Evolutionary conservation across 139 green algal genomes (phyloP), one percentile per base, ranked within the genome.

Genomic region (Chlorella sp.): DNA sequence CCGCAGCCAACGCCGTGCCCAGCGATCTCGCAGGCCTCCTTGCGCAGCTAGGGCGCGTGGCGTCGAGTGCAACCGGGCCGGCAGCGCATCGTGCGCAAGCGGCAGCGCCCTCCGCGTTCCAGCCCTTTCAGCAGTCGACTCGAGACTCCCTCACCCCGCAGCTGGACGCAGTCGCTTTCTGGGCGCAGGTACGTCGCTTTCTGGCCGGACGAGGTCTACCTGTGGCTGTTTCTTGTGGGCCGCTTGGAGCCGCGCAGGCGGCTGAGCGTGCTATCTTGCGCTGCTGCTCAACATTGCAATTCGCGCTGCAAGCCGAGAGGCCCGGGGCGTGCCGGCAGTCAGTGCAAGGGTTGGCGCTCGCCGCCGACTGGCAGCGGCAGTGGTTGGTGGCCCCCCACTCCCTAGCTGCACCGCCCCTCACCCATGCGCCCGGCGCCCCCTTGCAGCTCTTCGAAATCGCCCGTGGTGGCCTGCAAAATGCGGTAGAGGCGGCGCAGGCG

Each of bases 401-500:
- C n/a, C n/a, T 71, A 71, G 64, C 64, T 71, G 64, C 64, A 14
- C 48, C 21, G 64, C 64, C 5, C 15, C 28, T 37, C 71, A 78
- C 71, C 28, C 32, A 2, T 81, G 12, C 75, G 30, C 75, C 26
- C 66, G 5, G 32, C 57, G 40, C n/a, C 73, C 48, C 1, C 73
- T 30, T 69, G 86, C 86, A 90, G 86, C 77, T 90, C 36, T 79
- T 80, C 37, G n/a, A 85, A 11, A 78, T 90, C 26, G 36, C 86
- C 3, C 28, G 61, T 19, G 34, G 32, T 0, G 86, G 86, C 5
- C 76, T 90, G 75, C 53, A 90, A 18, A 86, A 68, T 18, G 75
- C 86, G 12, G 34, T 90, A 36, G 71, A 85, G 60, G 76, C 84
- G 57, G 76, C 36, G 28, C 60, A 85, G 36, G 22, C 76, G 2